A percentile compares a stretch with the other conserved stretches of the same genome.
These are phyloP conservation scores for Phytophthora meadii DNA, from an alignment of 352 stramenopile genomes.

Conservation along the genomic window DNA sequence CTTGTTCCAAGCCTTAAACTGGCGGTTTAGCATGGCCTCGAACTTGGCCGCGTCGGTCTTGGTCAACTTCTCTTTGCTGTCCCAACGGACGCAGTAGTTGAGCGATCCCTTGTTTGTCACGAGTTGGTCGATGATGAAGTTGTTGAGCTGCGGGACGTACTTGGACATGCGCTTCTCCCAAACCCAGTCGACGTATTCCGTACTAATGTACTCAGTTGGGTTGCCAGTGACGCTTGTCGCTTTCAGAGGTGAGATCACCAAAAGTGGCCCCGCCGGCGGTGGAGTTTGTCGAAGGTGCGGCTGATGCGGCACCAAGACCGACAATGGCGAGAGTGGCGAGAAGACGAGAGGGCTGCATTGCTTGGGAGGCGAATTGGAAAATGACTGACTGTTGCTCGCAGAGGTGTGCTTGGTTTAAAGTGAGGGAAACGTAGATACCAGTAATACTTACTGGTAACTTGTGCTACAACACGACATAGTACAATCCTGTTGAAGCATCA, in stretches of 20 bases:
- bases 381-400: not conserved
- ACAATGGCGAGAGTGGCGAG: not conserved
- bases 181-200: not conserved
- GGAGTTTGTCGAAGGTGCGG: not conserved
- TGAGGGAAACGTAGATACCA: no score
- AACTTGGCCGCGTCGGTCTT: slow-evolving; percentile 6
- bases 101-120: not conserved
- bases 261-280: slow-evolving; percentile 1
- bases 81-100: slow-evolving; percentile 7
- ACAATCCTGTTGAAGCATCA: no score
- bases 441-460: no score
- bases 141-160: not conserved
- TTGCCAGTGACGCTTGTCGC: slow-evolving; percentile 1
- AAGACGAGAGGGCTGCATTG: not conserved
- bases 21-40: slow-evolving; percentile 4
- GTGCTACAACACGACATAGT: no score
- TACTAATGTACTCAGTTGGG: not conserved
- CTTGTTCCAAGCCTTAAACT: slow-evolving; percentile 19
- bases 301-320: not conserved
- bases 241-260: not conserved
- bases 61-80: not conserved
- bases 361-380: slow-evolving; percentile 1
- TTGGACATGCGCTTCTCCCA: slow-evolving; percentile 2
- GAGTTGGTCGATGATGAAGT: slow-evolving; percentile 2
- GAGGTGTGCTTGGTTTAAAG: no score